Base-by-base conservation (phyloP, 2,329 filamentous ascomycete species). In the Monilinia aucupariae region DNA sequence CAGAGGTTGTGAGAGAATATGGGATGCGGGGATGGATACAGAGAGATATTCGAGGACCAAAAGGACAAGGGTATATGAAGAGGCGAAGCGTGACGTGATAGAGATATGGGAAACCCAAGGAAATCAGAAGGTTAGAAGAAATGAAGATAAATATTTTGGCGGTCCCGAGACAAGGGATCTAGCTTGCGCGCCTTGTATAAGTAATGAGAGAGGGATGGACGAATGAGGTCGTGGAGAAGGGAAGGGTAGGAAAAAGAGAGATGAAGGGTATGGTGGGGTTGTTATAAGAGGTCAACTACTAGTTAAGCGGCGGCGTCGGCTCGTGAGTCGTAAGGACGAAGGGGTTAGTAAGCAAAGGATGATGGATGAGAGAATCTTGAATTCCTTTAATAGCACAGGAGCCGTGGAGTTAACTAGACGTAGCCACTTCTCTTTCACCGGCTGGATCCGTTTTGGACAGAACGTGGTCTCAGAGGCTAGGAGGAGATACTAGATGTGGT, bases 91-190 rank as follows among this genome's bases (percentile, higher is more conserved):
- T 49, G 52, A 63, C 59, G 52, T 41, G 43, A 62, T 13, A 20
- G 45, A 59, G 53, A 59, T 53, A 50, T 39, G 43, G 45, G 39
- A 45, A 48, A 47, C 25, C n/a, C 22, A 13, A 34, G 25, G 37
- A 49, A 52, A 51, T 32, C 34, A 45, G 52, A 59, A 39, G 20
- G 43, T 58, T 39, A 68, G 50, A 70, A 68, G 52, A 77, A 77
- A 73, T 71, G 73, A 71, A 71, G 62, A 76, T 75, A 68, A 27
- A 49, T 65, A 56, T 64, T 62, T 59, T 64, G 64, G 64, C 64
- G 79, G 78, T 81, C 82, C 76, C 80, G 80, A 76, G 72, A 78
- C 75, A 74, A 79, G 80, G 79, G 79, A 78, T 80, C 79, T 81
- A 81, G 47, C 79, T 80, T 65, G 81, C 81, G 79, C 80, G 83